Conservation (phyloP, 768 basidiomycete genomes). For the Lactarius sp. region DNA sequence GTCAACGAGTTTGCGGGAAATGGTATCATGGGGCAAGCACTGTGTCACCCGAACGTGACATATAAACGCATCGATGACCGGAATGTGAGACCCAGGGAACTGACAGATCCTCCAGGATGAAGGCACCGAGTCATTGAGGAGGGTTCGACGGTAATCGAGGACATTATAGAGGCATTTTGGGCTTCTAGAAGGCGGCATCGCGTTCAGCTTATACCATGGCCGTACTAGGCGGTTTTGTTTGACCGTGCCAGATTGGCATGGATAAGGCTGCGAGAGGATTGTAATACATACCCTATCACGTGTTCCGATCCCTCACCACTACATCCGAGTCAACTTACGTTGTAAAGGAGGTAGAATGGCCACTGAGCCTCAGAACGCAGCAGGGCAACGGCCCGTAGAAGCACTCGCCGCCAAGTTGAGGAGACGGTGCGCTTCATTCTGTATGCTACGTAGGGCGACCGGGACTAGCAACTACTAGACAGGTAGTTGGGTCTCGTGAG, state of each 20-base stretch:
- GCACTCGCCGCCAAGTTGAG: conserved; percentile 63
- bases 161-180: not conserved
- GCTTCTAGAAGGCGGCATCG: not conserved
- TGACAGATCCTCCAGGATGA: not conserved
- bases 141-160: not conserved
- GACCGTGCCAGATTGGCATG: too few relatives aligned
- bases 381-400: conserved; percentile 60
- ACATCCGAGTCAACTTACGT: not conserved
- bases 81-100: not conserved
- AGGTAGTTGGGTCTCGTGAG: conserved; percentile 85
- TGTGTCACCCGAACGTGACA: too few relatives aligned
- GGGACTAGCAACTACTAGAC: conserved; percentile 43
- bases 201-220: not conserved
- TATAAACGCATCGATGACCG: too few relatives aligned
- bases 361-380: conserved; percentile 35
- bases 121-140: not conserved
- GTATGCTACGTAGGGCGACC: conserved; percentile 12
- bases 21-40: not conserved
- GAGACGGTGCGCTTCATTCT: conserved; percentile 50
- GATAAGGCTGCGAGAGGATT: too few relatives aligned
- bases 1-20: not conserved
- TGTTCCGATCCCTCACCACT: not conserved
- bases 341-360: conserved; percentile 34
- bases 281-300: not conserved
- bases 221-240: too few relatives aligned